Base-by-base conservation (phyloP, 2,329 filamentous ascomycete species). In the Purpureocillium takamizusanense region DNA sequence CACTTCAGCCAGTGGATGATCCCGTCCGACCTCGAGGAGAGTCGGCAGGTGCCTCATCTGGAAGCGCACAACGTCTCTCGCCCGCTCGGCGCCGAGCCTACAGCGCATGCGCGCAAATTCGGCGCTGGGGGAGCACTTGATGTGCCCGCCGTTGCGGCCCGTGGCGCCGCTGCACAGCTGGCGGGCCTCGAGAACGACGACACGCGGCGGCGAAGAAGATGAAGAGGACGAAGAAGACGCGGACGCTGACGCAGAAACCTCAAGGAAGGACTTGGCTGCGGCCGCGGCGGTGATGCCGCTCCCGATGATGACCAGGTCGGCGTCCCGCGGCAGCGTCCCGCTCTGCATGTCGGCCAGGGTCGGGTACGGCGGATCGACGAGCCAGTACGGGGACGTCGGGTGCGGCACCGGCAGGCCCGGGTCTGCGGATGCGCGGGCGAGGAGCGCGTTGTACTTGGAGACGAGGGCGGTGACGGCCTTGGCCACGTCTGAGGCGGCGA, bases 261-360 rank as follows among this genome's bases (percentile, higher is more conserved):
- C 55, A 1, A 57, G 46, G 3, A 57, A 40, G 1, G 52, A 48
- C 39, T 47, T 57, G 2, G 48, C 50, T 2, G 53, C 45, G 1
- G 54, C 47, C 4, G 60, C 63, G 9, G 63, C 70, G 2, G 71
- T 68, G 42, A 77, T 75, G 2, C 74, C 74, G 28, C 70, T 74
- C 16, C 74, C 72, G 44, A 76, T 66, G 31, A 76, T 63, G 14
- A 70, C 63, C 2, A 74, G 52, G 40, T 76, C 72, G 6, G 62
- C 64, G 7, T 56, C 49, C 2, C 47, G 33, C 0, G 67, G 65
- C 7, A 71, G 48, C 21, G 21, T 25, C 2, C 43, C 41, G 2
- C 51, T 43, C 25, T 54, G 53, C 3, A 53, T 48, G 35, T 62
- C 45, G 35, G 60, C 56, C 10, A 71, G 56, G 15, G 61, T 53